phyloP scores from a whole-genome alignment of 352 stramenopile species.

The Pythium sp. region DNA sequence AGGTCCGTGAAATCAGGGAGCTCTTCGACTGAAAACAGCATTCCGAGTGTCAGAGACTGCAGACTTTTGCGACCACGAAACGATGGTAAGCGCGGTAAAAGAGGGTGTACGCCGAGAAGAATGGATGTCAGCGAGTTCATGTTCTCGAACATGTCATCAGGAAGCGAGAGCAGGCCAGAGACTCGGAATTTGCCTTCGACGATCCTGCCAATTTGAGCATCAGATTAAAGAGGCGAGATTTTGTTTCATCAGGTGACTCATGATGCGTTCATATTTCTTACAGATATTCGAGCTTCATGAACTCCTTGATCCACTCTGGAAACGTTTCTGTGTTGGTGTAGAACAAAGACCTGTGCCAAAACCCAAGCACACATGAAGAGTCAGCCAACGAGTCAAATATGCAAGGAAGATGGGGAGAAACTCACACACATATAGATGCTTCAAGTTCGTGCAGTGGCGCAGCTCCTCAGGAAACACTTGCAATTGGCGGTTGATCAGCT shows the following conservation, averaged over 20 bases:
- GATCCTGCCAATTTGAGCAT: not conserved
- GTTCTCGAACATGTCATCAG: conserved; percentile 30
- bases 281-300: conserved; percentile 35
- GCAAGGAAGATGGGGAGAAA: not conserved
- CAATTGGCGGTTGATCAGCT: conserved; percentile 33
- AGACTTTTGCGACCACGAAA: conserved; percentile 29
- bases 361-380: not conserved
- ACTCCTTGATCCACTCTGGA: conserved; percentile 31
- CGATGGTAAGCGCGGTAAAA: conserved; percentile 22
- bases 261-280: conserved; percentile 1
- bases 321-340: conserved; percentile 36
- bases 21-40: conserved; percentile 5
- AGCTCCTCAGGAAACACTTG: conserved; percentile 22
- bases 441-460: conserved; percentile 22
- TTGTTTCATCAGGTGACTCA: not conserved
- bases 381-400: not conserved
- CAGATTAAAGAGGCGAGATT: not conserved
- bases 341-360: conserved; percentile 26
- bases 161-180: conserved; percentile 3
- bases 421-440: conserved; percentile 26
- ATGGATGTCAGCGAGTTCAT: conserved; percentile 38
- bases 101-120: conserved; percentile 26
- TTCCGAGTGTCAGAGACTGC: conserved; percentile 16
- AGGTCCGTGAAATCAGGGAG: conserved; percentile 31
- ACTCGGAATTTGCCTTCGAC: conserved; percentile 1